A percentile compares a stretch with the other conserved stretches of the same genome.
Evolutionary conservation across 1,284 basidiomycete species (phyloP).

Genomic region (Irpex rosettiformis): DNA sequence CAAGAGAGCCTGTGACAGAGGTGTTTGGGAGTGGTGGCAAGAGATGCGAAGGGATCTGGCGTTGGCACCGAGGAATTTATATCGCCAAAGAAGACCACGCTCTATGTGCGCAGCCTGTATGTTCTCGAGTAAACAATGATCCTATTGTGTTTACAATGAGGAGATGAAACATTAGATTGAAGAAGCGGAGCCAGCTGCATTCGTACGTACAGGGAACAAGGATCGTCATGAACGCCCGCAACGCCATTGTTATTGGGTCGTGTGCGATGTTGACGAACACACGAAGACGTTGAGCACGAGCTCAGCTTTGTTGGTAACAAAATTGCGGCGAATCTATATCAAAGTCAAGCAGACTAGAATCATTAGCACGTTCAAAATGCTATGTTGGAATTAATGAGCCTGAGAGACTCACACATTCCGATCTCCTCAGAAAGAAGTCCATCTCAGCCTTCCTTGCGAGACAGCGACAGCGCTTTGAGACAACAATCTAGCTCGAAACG

Average conservation of each 20-base stretch:
- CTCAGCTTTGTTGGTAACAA: background rate
- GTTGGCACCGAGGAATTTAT: slow-evolving; percentile 1
- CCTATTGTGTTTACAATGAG: slow-evolving; percentile 13
- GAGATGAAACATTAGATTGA: background rate
- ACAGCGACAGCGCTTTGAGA: too few relatives aligned
- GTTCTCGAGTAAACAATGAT: background rate
- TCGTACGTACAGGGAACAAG: slow-evolving; percentile 11
- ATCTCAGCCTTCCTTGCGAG: too few relatives aligned
- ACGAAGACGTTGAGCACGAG: background rate
- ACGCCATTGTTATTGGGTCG: slow-evolving; percentile 1
- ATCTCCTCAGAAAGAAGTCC: too few relatives aligned
- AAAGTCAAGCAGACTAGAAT: background rate
- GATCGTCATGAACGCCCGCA: background rate
- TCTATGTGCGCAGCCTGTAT: background rate
- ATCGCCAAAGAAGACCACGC: background rate
- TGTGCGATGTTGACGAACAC: background rate
- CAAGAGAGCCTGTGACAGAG: background rate
- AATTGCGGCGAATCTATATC: too few relatives aligned
- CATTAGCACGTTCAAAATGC: background rate
- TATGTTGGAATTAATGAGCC: too few relatives aligned
- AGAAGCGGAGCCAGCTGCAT: background rate
- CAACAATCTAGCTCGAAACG: too few relatives aligned
- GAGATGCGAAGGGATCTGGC: background rate
- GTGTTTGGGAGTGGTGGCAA: background rate
- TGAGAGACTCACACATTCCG: too few relatives aligned